Evolutionary conservation across 495 filamentous ascomycete species (phyloP), one percentile per base, ranked within the genome.

Genomic region (Aspergillus saccharolyticus): DNA sequence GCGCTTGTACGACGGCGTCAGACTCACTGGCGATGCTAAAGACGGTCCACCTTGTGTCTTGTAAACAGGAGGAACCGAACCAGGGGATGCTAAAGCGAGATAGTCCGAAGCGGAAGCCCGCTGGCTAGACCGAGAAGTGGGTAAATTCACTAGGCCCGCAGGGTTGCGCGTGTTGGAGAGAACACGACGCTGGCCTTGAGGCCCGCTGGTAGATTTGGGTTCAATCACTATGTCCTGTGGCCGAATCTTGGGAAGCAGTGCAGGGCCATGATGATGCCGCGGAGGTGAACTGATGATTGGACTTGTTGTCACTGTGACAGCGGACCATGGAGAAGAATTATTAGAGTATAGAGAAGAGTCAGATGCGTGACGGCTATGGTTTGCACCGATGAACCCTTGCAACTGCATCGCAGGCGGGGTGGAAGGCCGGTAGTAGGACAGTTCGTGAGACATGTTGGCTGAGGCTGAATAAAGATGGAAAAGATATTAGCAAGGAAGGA

Each of bases 241-340:
- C 48, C 91, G 82, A 72, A 96, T 90, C 78, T 89, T 92, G 56
- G 92, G 92, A 24, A 97, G 79, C 52, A 97, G 80, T 24, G 88
- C 75, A 33, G 90, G 90, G 14, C 90, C 91, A 76, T 89, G 83
- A 39, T 91, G 86, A 53, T 77, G 68, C 21, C 86, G 80, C 62
- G 91, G 83, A 54, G 91, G 91, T 22, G 88, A 89, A 55, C 82
- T 77, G 42, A 74, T 74, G 45, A 78, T 77, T 18, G 91, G 90
- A 33, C 88, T 92, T 51, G 89, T 93, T 55, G 81, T 74, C 56
- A 80, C 75, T 21, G 89, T 92, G 73, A 82, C 77, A 48, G 85
- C 83, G 60, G 87, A 89, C 70, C 86, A 88, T 55, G 90, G 89
- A 60, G 90, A 93, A 44, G 87, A 90, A 68, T 89, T 83, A 59